Base-by-base conservation (phyloP, 1,284 basidiomycete genomes). In the Caloboletus firmus region DNA sequence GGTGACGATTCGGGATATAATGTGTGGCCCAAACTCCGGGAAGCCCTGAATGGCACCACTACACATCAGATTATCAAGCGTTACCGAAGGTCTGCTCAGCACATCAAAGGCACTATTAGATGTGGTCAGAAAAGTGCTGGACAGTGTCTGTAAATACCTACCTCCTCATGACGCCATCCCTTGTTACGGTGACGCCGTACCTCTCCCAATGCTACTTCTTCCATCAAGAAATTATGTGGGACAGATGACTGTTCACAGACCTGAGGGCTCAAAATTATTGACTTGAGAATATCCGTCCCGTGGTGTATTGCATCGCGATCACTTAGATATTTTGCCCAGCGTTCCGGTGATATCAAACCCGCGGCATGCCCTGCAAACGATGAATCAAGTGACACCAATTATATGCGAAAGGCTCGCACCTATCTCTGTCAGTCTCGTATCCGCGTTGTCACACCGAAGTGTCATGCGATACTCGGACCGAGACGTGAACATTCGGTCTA, bases 401-500 rank as follows among this genome's bases (percentile, higher is more conserved):
- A 34, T 45, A 31, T 31, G 1, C 28, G 26, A 43, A 51, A 52
- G 12, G 11, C 7, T 18, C 47, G 24, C 36, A 83, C 88, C 91
- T 67, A 85, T 85, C 60, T 81, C 79, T 0, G 93, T 95, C 51
- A 96, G 73, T 34, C 93, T 79, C 51, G 84, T 51, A 72, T 95
- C 93, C 2, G 93, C 93, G 59, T 96, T 95, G 72, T 96, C 93
- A 48, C 89, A 87, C 43, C 93, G 79, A 41, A 95, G 79, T 0
- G 87, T 87, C 80, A 96, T 85, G 28, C 93, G 82, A 66, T 93
- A 96, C 65, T 96, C 93, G 32, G 89, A 91, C 43, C 93, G 80
- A 20, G 90, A 90, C 0, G 93, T 95, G 69, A 95, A 95, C 92
- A 95, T 95, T 35, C 93, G 87, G 63, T 95, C 91, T 93, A 59